These are phyloP conservation scores for Grosmannia serpens DNA, from an alignment of 2,329 filamentous ascomycete species.

Conservation along the genomic window DNA sequence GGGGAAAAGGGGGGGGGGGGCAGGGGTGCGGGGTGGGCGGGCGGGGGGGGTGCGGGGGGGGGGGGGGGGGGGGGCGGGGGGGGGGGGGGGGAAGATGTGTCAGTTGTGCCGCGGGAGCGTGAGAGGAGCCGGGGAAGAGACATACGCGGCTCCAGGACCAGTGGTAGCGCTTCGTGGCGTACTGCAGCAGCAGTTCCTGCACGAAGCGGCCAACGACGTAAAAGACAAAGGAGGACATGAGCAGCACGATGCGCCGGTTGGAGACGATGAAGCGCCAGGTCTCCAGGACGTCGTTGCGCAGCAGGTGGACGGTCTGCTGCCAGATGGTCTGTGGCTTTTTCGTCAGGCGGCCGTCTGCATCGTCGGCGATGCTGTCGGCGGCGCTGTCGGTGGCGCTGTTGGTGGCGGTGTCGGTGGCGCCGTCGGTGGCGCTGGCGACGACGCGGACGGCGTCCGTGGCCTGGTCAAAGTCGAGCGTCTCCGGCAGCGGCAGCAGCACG, in stretches of 20 bases:
- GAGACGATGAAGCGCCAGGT: conserved; percentile 27
- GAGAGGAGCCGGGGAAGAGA: neutral
- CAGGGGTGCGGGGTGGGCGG: conserved; percentile 26
- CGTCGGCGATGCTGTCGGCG: neutral
- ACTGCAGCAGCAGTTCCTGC: conserved; percentile 35
- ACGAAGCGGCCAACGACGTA: conserved; percentile 21
- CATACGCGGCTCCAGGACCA: conserved; percentile 31
- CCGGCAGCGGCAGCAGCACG: conserved; percentile 25
- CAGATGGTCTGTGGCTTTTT: conserved; percentile 8
- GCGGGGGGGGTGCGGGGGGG: conserved; percentile 26
- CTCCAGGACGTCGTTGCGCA: conserved; percentile 14
- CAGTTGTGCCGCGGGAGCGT: too few species aligned
- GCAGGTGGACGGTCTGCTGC: neutral
- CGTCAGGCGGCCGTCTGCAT: conserved; percentile 1
- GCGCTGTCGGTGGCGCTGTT: neutral
- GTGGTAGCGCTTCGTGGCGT: conserved; percentile 37
- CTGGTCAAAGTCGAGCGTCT: conserved; percentile 26
- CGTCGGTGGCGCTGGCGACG: neutral
- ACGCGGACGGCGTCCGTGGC: neutral
- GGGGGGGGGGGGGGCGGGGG: conserved; percentile 25
- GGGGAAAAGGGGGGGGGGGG: conserved; percentile 14
- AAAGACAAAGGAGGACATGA: conserved; percentile 25
- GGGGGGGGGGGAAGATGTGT: neutral
- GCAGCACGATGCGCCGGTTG: conserved; percentile 25
- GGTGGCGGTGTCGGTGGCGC: neutral